Evolutionary conservation across 2,329 filamentous ascomycete species (phyloP), one percentile per base, ranked within the genome.

Genomic region (Aspergillus sp.): DNA sequence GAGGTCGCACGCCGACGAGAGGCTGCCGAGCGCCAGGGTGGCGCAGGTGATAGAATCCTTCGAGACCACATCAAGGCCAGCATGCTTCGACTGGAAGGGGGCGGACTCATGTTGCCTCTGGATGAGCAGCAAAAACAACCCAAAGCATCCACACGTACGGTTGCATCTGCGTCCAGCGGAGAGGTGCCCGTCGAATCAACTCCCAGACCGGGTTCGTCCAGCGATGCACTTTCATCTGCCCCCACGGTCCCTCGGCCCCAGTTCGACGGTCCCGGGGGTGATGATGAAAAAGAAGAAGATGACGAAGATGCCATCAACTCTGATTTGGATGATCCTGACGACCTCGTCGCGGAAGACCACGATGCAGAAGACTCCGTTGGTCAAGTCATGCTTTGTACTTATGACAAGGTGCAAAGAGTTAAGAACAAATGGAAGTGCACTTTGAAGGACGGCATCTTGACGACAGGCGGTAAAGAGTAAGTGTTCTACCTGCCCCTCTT

Each of bases 361-460:
- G 93, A 95, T 54, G 91, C 92, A 14, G 92, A 96, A 61, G 93
- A 96, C 49, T 86, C 88, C 39, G 85, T 90, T 65, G 88, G 89
- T 1, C 90, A 96, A 68, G 93, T 96, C 73, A 98, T 99, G 91
- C 87, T 99, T 46, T 99, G 95, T 81, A 97, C 96, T 74, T 99
- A 99, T 75, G 95, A 99, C 81, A 99, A 99, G 81, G 95, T 99
- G 10, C 94, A 98, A 79, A 86, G 95, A 52, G 95, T 98, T 71
- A 99, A 99, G 87, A 99, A 98, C 81, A 99, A 95, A 86, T 95
- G 91, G 91, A 99, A 99, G 90, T 99, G 95, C 79, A 93, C 92
- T 1, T 87, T 99, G 64, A 98, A 98, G 81, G 95, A 99, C 71
- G 95, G 95, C 20, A 91, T 99, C 18, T 83, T 99, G 67, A 96